Base-by-base conservation (phyloP, 2,329 filamentous ascomycete species). In the Sclerotinia borealis region DNA sequence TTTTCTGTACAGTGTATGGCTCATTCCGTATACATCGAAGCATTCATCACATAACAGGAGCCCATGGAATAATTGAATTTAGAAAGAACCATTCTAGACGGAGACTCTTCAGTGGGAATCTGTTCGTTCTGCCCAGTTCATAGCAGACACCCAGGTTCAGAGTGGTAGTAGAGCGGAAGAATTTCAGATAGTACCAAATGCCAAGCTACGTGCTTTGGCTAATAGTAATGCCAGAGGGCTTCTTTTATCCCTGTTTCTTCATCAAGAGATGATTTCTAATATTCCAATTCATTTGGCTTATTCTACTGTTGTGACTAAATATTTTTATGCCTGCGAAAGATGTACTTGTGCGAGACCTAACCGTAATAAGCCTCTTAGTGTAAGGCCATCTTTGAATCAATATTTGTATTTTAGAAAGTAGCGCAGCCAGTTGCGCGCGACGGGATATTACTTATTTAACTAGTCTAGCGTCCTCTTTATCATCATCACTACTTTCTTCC, bases 391-490 rank as follows among this genome's bases (percentile, higher is more conserved):
- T 22, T 19, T 25, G 13, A 27, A 29, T 52, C 8, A 25, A 61
- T 47, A 25, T 60, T 29, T 61, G 59, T 61, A 45, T 55, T 43
- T 37, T 61, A 55, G 6, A 61, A 2, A 51, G n/a, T 43, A 22
- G 37, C n/a, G 59, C 39, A 55, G 49, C 49, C 31, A 55, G 59
- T 52, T 29, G 49, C 27, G 27, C 17, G 39, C 29, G 13, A 45
- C 27, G 22, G 54, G 27, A 29, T 45, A 47, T 61, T 39, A 45
- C 27, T 72, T 64, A 74, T 60, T 72, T 72, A 34, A 74, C 71
- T 63, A 75, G 70, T 69, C 71, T 72, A 66, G 72, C 72, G n/a
- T 68, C 64, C 49, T 69, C 67, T 50, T 67, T 63, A 43, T 70
- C 66, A n/a, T 70, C 70, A 62, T 71, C 68, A 31, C 64, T 66